phyloP scores from a whole-genome alignment of 441 rosid species.

The Eutrema salsugineum region DNA sequence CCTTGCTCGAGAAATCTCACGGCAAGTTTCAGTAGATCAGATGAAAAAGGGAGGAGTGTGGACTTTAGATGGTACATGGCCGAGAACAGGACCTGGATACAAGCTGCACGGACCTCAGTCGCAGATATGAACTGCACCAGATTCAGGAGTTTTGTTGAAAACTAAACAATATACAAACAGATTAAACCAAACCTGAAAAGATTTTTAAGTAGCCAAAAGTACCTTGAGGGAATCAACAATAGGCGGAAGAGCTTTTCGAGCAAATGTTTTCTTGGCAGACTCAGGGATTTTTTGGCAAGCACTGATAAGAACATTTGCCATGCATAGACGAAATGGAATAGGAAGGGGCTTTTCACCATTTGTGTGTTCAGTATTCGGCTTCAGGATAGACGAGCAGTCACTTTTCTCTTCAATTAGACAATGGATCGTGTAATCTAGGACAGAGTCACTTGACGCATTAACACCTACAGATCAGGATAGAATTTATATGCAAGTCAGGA shows the following conservation, averaged over 20 bases:
- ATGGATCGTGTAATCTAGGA: conserved; percentile 48
- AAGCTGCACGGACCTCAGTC: conserved; percentile 69
- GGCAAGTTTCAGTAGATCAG: conserved; percentile 67
- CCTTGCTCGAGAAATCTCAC: conserved; percentile 58
- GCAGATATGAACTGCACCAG: conserved; percentile 42
- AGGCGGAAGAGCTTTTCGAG: conserved; percentile 50
- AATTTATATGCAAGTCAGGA: conserved; percentile 17
- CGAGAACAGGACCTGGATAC: conserved; percentile 82
- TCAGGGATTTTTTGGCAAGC: conserved; percentile 75
- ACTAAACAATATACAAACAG: neutral
- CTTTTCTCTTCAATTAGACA: conserved; percentile 44
- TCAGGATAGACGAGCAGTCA: conserved; percentile 24
- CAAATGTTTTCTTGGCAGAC: conserved; percentile 53
- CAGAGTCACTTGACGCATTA: conserved; percentile 32
- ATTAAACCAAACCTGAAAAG: neutral
- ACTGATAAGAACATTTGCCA: conserved; percentile 93
- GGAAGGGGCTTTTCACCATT: conserved; percentile 31
- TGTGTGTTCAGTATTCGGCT: conserved; percentile 27
- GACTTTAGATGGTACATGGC: conserved; percentile 86
- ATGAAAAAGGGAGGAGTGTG: conserved; percentile 62
- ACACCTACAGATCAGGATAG: conserved; percentile 40
- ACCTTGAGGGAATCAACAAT: conserved; percentile 67
- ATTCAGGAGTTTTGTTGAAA: conserved; percentile 6
- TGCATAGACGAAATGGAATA: conserved; percentile 66
- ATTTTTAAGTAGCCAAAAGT: conserved; percentile 22